phyloP scores from a whole-genome alignment of 345 rosid species.

The Combretum micranthum region DNA sequence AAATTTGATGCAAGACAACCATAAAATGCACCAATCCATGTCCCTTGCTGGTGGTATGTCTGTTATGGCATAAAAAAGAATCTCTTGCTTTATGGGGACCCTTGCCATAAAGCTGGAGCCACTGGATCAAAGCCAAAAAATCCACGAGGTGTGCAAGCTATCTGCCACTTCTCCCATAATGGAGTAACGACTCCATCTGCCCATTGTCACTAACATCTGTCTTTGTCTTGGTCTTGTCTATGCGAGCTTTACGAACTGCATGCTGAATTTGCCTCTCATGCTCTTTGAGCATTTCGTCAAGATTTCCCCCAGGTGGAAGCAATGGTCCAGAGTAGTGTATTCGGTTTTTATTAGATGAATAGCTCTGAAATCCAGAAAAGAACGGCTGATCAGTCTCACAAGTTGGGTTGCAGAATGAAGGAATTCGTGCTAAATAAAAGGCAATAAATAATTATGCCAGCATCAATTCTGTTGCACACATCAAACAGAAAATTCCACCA shows the following conservation, averaged over 20 bases:
- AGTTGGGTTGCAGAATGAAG: too few species aligned
- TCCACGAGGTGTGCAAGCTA: slow-evolving; percentile 13
- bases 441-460: too few species aligned
- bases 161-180: slow-evolving; percentile 21
- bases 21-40: neutral
- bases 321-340: slow-evolving; percentile 72
- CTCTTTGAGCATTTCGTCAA: slow-evolving; percentile 87
- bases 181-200: slow-evolving; percentile 30
- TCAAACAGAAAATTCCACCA: neutral
- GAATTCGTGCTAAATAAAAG: too few species aligned
- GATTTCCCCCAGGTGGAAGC: slow-evolving; percentile 54
- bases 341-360: slow-evolving; percentile 26
- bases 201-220: slow-evolving; percentile 13
- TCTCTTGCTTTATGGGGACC: neutral
- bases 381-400: too few species aligned
- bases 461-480: too few species aligned
- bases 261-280: slow-evolving; percentile 74
- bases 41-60: neutral
- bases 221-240: slow-evolving; percentile 39
- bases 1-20: too few species aligned
- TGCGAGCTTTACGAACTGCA: slow-evolving; percentile 72
- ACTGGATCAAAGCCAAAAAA: neutral
- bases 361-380: slow-evolving; percentile 27
- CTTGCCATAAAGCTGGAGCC: slow-evolving; percentile 6
- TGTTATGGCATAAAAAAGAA: neutral